Base-by-base conservation (phyloP, 495 filamentous ascomycete species). In the Rhypophila decipiens region DNA sequence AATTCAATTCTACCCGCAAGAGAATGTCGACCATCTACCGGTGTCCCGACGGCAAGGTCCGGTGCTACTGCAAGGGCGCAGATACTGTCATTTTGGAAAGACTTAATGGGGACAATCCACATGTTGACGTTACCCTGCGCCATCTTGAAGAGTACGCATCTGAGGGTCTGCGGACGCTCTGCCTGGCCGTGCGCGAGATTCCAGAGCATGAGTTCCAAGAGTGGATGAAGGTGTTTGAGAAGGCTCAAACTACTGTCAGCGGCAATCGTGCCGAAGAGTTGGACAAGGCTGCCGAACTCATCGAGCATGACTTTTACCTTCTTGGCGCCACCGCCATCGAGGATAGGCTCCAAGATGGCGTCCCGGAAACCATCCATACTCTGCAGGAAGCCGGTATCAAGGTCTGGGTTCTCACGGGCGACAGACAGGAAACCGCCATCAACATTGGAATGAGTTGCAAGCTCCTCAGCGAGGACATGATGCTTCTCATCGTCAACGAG, bases 401-500 rank as follows among this genome's bases (percentile, higher is more conserved):
- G 70, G 82, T 99, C 38, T 99, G 94, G 93, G 94, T 99, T 18
- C 68, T 99, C 63, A 99, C 94, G 33, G 94, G 94, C 58, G 94
- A 99, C 72, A 78, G 94, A 58, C 94, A 99, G 63, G 94, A 99
- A 63, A 99, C 94, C 39, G 94, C 94, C 41, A 99, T 99, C 72
- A 99, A 99, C 60, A 99, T 99, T 57, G 94, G 94, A 47, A 99
- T 99, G 94, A 95, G 88, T 58, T 99, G 94, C 68, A 97, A 96
- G 71, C 76, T 99, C 20, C 89, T 99, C 38, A 95, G 89, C 39
- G 94, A 99, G 64, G 94, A 99, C 52, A 99, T 99, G 94, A 95
- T 90, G 47, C 74, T 99, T 11, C 72, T 99, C 43, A 95, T 99
- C 60, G 76, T 99, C 58, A 99, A 99, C 56, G 91, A 99, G 60